A percentile compares a stretch with the other conserved stretches of the same genome.
These are phyloP conservation scores for Oenanthe sinensis DNA, from an alignment of 129 eudicot species.

Conservation along the genomic window DNA sequence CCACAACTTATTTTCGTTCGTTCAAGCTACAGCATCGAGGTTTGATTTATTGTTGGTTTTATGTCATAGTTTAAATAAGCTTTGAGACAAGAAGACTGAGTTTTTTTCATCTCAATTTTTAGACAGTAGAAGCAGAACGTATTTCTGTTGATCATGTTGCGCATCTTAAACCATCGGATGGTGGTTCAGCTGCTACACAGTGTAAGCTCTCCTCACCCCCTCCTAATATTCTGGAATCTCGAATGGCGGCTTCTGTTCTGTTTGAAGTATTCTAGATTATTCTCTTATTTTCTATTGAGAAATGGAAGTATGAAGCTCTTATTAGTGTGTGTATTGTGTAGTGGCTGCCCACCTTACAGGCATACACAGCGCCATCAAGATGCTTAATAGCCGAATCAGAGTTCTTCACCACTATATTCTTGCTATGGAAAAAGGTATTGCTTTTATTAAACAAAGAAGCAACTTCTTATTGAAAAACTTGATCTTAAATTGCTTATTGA, in stretches of 20 bases:
- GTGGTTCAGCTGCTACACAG: constrained; percentile 98
- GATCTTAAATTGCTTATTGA: not conserved
- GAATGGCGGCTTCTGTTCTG: not conserved
- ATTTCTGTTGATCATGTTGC: constrained; percentile 99
- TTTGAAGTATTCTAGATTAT: not conserved
- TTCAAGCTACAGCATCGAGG: constrained; percentile 88
- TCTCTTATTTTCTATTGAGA: not conserved
- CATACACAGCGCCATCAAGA: constrained; percentile 96
- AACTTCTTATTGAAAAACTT: not conserved
- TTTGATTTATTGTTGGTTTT: constrained; percentile 18
- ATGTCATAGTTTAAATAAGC: not conserved
- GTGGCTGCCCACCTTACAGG: constrained; percentile 99
- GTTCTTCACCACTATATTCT: constrained; percentile 88
- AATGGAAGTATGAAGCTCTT: constrained; percentile 35
- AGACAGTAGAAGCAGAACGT: constrained; percentile 98
- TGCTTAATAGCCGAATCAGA: constrained; percentile 88
- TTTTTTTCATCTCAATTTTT: constrained; percentile 12
- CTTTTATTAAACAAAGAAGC: constrained; percentile 1
- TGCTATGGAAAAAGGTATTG: constrained; percentile 85
- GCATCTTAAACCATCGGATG: constrained; percentile 96
- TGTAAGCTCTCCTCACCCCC: constrained; percentile 31
- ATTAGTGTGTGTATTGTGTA: constrained; percentile 18
- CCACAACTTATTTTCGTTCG: constrained; percentile 91
- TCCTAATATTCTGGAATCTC: not conserved
- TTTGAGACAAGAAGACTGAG: constrained; percentile 6